Evolutionary conservation across 176 grass and related monocot genomes (phyloP).

Genomic region (Avena sativa): DNA sequence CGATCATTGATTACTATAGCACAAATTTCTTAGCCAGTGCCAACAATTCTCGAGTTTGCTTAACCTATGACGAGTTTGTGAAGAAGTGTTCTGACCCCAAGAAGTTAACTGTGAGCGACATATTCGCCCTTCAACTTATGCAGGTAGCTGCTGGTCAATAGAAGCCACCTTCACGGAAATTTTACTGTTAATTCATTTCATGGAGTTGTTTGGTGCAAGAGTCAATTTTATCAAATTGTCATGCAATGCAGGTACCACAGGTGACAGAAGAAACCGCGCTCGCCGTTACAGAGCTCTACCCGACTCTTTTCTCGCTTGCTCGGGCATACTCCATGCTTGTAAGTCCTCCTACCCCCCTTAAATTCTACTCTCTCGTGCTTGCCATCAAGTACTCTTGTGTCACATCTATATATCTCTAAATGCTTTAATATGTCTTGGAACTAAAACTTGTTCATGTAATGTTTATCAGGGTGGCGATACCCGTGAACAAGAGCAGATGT

Average conservation of each 20-base stretch:
- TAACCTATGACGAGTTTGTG: slow-evolving; percentile 69
- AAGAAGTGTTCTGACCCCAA: slow-evolving; percentile 68
- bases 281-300: slow-evolving; percentile 69
- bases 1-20: slow-evolving; percentile 71
- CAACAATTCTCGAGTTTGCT: slow-evolving; percentile 52
- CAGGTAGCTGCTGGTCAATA: slow-evolving; percentile 62
- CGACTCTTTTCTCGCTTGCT: slow-evolving; percentile 68
- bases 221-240: not conserved
- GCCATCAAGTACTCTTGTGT: not conserved
- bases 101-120: slow-evolving; percentile 74
- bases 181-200: slow-evolving; percentile 22
- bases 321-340: slow-evolving; percentile 73
- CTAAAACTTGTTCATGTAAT: slow-evolving; percentile 9
- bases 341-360: slow-evolving; percentile 19
- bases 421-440: not conserved
- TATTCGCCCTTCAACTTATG: slow-evolving; percentile 97
- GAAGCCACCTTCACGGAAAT: not conserved
- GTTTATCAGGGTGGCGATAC: slow-evolving; percentile 69
- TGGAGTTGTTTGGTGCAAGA: slow-evolving; percentile 8
- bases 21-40: slow-evolving; percentile 50
- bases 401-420: not conserved
- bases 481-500: slow-evolving; percentile 70
- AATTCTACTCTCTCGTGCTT: not conserved
- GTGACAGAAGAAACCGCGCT: slow-evolving; percentile 82
- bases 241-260: slow-evolving; percentile 73